A percentile compares a stretch with the other conserved stretches of the same genome.
phyloP scores from a whole-genome alignment of 306 rosid species.

The Arachis stenosperma region DNA sequence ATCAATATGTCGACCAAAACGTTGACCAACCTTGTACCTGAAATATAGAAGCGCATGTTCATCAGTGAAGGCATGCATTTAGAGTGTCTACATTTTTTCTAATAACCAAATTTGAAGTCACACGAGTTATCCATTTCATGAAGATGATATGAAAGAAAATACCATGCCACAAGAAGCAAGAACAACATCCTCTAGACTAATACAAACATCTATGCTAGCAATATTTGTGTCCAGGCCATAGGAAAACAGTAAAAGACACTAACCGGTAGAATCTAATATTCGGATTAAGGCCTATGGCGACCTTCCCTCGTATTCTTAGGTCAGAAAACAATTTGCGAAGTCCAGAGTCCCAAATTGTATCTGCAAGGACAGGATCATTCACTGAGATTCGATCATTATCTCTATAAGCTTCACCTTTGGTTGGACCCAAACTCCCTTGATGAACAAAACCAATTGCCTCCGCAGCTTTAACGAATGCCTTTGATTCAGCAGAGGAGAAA shows the following conservation, averaged over 20 bases:
- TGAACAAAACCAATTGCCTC: conserved; percentile 76
- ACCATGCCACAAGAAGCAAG: neutral
- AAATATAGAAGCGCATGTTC: conserved; percentile 29
- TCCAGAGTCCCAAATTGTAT: conserved; percentile 77
- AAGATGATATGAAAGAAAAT: conserved; percentile 16
- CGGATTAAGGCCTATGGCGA: conserved; percentile 85
- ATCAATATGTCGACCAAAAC: conserved; percentile 92
- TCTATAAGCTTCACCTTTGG: conserved; percentile 85
- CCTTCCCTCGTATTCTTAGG: conserved; percentile 66
- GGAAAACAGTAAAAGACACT: conserved; percentile 22
- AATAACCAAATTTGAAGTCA: neutral
- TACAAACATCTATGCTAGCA: neutral
- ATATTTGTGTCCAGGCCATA: neutral
- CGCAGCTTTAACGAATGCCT: conserved; percentile 68
- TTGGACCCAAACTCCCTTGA: conserved; percentile 91
- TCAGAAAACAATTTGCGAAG: conserved; percentile 66
- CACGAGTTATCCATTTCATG: neutral
- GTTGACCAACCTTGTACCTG: conserved; percentile 87
- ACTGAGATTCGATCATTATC: conserved; percentile 85
- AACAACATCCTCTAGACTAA: conserved; percentile 6
- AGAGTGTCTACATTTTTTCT: conserved; percentile 13
- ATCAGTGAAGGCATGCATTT: conserved; percentile 26
- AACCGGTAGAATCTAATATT: conserved; percentile 89
- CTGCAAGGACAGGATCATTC: conserved; percentile 71
- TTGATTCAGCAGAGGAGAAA: conserved; percentile 74